Base-by-base conservation (phyloP, 441 rosid species). In the Euphorbia corollata region DNA sequence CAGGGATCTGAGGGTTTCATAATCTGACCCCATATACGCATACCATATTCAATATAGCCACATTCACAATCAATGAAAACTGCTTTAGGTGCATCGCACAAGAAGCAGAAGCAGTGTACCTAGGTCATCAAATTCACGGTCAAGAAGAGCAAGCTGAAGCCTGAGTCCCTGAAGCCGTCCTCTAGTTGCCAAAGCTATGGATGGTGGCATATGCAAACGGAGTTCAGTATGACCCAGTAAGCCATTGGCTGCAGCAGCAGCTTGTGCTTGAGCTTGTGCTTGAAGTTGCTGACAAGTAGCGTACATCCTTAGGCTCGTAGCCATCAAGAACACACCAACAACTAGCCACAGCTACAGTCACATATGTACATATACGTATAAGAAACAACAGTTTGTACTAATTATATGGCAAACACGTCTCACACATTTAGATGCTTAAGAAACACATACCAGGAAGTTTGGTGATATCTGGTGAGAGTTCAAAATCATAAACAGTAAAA, bases 401-500 rank as follows among this genome's bases (percentile, higher is more conserved):
- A 8, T 36, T 16, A 64, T 41, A 20, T 64, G 59, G 63, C 18
- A 24, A 34, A 57, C 36, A 63, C 59, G 16, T 59, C 43, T 15
- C 60, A 56, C 22, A 23, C 13, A 36, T 32, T 8, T 30, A 19
- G 59, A 65, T 47, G 64, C 39, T 55, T 75, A 68, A 57, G 10
- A 30, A 69, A 59, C 9, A 58, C 74, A 67, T 85, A 92, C 91
- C 93, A 92, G 77, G 86, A 92, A 90, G 73, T 92, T 92, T 47
- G 93, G 89, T 34, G 97, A 85, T 88, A 90, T 83, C 78, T 92
- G 98, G 78, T 88, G 88, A 41, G 97, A 92, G 71, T 88, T 86
- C 74, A 92, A 82, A 71, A 92, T 86, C 90, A 92, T 90, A 81
- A 90, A 90, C 69, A 89, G 76, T 79, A 92, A 70, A 54, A 92